phyloP scores from a whole-genome alignment of 805 yeast species.

The Candida khao-thaluensis region DNA sequence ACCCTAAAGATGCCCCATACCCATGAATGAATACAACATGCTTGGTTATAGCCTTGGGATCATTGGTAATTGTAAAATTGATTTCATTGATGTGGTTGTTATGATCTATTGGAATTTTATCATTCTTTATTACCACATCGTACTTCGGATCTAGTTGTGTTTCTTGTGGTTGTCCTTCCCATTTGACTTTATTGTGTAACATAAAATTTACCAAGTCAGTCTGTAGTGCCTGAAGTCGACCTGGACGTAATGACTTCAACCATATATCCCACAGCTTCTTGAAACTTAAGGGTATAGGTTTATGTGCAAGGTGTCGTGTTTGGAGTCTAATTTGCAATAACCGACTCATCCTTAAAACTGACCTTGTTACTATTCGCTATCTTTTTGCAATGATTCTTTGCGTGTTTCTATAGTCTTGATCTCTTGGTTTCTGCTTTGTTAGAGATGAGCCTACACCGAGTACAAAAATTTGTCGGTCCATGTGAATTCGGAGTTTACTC shows the following conservation, averaged over 20 bases:
- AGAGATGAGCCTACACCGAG: constrained; percentile 3
- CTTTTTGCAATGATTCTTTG: no score
- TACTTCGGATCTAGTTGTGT: constrained; percentile 12
- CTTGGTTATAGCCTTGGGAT: constrained; percentile 24
- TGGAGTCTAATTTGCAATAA: not conserved
- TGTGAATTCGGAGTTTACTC: constrained; percentile 5
- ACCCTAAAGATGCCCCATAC: constrained; percentile 55
- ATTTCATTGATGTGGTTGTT: constrained; percentile 36
- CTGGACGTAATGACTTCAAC: constrained; percentile 22
- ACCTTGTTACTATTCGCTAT: no score
- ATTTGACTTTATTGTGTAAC: constrained; percentile 19
- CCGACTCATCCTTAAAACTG: no score
- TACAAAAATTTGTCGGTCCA: constrained; percentile 5
- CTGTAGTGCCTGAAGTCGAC: constrained; percentile 32
- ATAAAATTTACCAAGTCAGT: constrained; percentile 33
- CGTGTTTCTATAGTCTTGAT: no score
- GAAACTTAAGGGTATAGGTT: constrained; percentile 2
- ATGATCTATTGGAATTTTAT: constrained; percentile 22
- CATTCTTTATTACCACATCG: constrained; percentile 16
- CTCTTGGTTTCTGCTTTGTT: no score
- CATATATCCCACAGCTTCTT: constrained; percentile 17
- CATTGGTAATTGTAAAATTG: constrained; percentile 28
- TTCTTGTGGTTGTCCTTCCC: not conserved
- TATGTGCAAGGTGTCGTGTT: constrained; percentile 1
- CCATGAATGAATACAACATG: constrained; percentile 57